These are phyloP conservation scores for Mortierella sp. DNA, from an alignment of 371 early-diverging fungal species.

Conservation along the genomic window DNA sequence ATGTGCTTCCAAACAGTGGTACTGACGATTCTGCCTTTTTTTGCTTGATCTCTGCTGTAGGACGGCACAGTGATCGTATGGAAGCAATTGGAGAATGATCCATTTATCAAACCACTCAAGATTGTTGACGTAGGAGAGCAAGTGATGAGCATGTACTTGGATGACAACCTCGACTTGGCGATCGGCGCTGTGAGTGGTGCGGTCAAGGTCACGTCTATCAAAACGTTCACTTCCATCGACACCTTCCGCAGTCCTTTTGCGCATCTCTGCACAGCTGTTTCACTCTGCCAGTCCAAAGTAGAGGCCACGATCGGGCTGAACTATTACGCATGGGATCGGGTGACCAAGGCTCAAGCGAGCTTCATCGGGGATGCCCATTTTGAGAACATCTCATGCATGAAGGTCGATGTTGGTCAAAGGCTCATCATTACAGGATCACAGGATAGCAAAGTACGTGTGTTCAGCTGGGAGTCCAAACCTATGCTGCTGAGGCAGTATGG, in stretches of 20 bases:
- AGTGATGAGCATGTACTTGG: conserved; percentile 40
- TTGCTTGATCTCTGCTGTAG: conserved; percentile 3
- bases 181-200: conserved; percentile 43
- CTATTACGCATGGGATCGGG: conserved; percentile 47
- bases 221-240: conserved; percentile 21
- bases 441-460: conserved; percentile 39
- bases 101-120: conserved; percentile 33
- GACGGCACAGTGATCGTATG: conserved; percentile 40
- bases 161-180: conserved; percentile 28
- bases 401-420: conserved; percentile 24
- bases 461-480: conserved; percentile 47
- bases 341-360: conserved; percentile 17
- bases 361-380: conserved; percentile 34
- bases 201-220: conserved; percentile 43
- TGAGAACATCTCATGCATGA: conserved; percentile 40
- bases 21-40: neutral
- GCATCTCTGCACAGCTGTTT: conserved; percentile 31
- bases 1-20: too few relatives aligned
- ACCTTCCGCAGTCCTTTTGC: conserved; percentile 23
- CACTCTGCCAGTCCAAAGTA: conserved; percentile 20
- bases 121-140: conserved; percentile 44
- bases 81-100: conserved; percentile 24
- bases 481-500: conserved; percentile 43
- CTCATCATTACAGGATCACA: conserved; percentile 43
- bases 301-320: conserved; percentile 36